phyloP scores from a whole-genome alignment of 495 filamentous ascomycete genomes.

The Hyphodiscus hymeniophilus region DNA sequence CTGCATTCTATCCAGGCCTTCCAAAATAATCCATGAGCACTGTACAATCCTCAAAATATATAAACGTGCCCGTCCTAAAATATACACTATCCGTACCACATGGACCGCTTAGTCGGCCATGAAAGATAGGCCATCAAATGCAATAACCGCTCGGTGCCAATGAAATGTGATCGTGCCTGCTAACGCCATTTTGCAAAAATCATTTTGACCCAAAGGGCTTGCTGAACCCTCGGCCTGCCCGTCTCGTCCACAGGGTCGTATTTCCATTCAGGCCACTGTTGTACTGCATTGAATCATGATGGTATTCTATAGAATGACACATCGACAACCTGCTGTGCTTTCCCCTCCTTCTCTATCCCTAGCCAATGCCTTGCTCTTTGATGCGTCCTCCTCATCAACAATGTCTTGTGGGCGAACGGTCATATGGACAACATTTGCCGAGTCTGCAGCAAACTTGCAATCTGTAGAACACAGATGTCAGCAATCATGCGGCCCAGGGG shows the following conservation, averaged over 20 bases:
- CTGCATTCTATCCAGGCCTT: slow-evolving; percentile 3
- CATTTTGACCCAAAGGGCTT: background rate
- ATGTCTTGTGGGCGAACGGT: slow-evolving; percentile 83
- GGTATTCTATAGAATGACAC: slow-evolving; percentile 62
- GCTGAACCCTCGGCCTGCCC: background rate
- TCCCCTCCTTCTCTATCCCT: slow-evolving; percentile 55
- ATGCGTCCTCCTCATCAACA: slow-evolving; percentile 77
- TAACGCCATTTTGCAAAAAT: background rate
- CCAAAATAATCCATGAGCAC: background rate
- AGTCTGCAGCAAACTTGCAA: slow-evolving; percentile 63
- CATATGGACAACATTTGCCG: slow-evolving; percentile 86
- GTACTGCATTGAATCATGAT: slow-evolving; percentile 16
- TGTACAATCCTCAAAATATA: background rate
- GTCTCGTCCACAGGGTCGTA: background rate
- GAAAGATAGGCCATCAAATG: background rate
- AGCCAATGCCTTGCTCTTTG: slow-evolving; percentile 59
- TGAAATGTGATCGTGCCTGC: background rate
- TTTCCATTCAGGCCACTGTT: background rate
- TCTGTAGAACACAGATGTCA: slow-evolving; percentile 39
- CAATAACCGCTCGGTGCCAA: background rate
- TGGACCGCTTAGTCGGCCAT: background rate
- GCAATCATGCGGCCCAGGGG: background rate
- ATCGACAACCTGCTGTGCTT: slow-evolving; percentile 62
- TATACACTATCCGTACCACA: slow-evolving; percentile 11
- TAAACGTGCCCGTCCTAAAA: background rate